Evolutionary conservation across 768 basidiomycete genomes (phyloP).

Genomic region (Leccinum subtestaceum): DNA sequence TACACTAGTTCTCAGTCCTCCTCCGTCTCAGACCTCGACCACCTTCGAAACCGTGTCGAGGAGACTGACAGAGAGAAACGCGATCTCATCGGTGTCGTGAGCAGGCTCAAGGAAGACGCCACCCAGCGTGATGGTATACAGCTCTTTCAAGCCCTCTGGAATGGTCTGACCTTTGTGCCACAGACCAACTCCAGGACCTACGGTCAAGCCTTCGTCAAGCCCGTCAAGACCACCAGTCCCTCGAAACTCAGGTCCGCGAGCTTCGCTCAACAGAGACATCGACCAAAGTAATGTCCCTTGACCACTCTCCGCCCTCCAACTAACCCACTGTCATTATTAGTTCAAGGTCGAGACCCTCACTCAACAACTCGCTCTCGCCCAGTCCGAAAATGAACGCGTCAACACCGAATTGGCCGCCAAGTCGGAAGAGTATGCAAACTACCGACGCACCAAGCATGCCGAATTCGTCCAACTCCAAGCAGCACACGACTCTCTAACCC

Average conservation of each 20-base stretch:
- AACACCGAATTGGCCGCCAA: slow-evolving; percentile 66
- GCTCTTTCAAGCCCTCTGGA: neutral
- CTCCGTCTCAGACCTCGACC: slow-evolving; percentile 60
- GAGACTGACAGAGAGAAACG: slow-evolving; percentile 89
- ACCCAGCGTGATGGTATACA: slow-evolving; percentile 69
- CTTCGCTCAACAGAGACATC: slow-evolving; percentile 73
- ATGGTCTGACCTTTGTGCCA: slow-evolving; percentile 1
- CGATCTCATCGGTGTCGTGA: slow-evolving; percentile 80
- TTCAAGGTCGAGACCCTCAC: slow-evolving; percentile 84
- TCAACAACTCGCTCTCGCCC: slow-evolving; percentile 77
- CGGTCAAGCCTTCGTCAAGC: slow-evolving; percentile 70
- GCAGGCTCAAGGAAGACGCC: slow-evolving; percentile 75
- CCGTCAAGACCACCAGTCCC: slow-evolving; percentile 64
- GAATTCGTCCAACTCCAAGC: slow-evolving; percentile 76
- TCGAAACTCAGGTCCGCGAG: slow-evolving; percentile 71
- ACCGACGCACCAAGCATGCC: slow-evolving; percentile 76
- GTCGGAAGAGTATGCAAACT: slow-evolving; percentile 80
- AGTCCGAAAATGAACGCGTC: slow-evolving; percentile 71
- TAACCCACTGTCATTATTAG: slow-evolving; percentile 34
- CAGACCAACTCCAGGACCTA: slow-evolving; percentile 72
- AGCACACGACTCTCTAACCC: slow-evolving; percentile 67
- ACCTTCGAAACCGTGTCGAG: slow-evolving; percentile 58
- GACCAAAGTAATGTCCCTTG: slow-evolving; percentile 51
- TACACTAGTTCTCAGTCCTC: slow-evolving; percentile 58
- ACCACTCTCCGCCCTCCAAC: neutral